Evolutionary conservation across 176 grass and related monocot genomes (phyloP).

Genomic region (Eleusine indica): DNA sequence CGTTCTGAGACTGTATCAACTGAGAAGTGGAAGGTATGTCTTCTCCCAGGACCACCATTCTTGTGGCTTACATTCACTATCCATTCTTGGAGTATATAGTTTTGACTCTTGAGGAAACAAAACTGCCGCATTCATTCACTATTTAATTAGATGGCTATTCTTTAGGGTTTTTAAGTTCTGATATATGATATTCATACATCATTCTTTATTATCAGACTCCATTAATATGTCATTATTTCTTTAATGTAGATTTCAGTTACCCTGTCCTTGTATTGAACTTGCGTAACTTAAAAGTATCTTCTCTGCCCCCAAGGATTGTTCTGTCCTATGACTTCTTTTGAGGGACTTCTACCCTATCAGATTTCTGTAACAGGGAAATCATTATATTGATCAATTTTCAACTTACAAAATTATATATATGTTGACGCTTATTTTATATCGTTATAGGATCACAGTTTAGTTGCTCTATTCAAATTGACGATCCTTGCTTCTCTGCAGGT

Average conservation of each 20-base stretch:
- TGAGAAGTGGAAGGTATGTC: constrained; percentile 97
- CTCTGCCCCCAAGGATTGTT: not conserved
- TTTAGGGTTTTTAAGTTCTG: constrained; percentile 10
- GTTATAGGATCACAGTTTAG: not conserved
- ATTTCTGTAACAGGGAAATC: not conserved
- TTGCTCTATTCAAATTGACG: constrained; percentile 33
- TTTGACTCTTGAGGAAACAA: not conserved
- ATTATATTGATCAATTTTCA: not conserved
- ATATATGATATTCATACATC: not conserved
- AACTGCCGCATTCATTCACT: not conserved
- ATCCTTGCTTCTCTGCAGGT: constrained; percentile 65
- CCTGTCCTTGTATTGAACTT: not conserved
- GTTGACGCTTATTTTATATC: not conserved
- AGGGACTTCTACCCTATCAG: constrained; percentile 5
- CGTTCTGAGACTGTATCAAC: constrained; percentile 90
- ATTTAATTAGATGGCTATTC: not conserved
- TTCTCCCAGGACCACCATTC: constrained; percentile 24
- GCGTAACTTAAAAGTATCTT: not conserved
- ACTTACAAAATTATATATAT: not conserved
- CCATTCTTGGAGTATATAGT: not conserved
- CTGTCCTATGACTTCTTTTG: constrained; percentile 1
- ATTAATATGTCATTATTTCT: not conserved
- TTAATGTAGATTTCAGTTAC: not conserved
- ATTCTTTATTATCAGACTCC: not conserved
- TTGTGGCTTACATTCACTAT: constrained; percentile 7